Percentiles rank a stretch among this genome's conserved stretches.
Conservation (phyloP, 2,329 filamentous ascomycete species). For the Drechslerella coelobrocha region DNA sequence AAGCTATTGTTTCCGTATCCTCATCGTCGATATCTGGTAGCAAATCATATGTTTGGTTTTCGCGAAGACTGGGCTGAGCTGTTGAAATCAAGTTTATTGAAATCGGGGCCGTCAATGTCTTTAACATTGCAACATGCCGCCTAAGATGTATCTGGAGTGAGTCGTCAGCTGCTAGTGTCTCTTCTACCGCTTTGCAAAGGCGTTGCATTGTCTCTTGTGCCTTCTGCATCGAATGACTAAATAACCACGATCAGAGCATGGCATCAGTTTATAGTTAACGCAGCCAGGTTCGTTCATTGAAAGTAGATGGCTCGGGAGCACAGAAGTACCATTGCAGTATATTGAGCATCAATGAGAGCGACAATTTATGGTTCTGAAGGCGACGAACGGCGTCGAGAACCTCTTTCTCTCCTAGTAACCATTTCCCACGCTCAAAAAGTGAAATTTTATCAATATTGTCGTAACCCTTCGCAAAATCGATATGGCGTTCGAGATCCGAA, state of each 20-base stretch:
- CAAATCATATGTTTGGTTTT: too few relatives aligned
- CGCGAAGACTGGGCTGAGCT: too few relatives aligned
- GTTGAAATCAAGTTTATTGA: too few relatives aligned
- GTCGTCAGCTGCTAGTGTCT: not conserved
- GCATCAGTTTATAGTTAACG: not conserved
- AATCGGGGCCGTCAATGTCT: not conserved
- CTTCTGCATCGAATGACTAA: constrained; percentile 22
- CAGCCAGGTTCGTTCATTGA: not conserved
- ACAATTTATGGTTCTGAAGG: constrained; percentile 28
- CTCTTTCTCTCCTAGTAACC: constrained; percentile 21
- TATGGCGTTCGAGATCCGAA: constrained; percentile 18
- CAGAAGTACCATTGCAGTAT: constrained; percentile 21
- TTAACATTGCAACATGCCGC: not conserved
- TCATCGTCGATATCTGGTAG: not conserved
- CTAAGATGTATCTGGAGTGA: not conserved
- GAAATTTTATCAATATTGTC: not conserved
- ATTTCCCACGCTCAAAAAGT: constrained; percentile 17
- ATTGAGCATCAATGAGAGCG: constrained; percentile 20
- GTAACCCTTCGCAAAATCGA: constrained; percentile 7
- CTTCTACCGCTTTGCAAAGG: constrained; percentile 6
- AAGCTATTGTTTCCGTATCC: too few relatives aligned
- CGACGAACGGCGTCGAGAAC: constrained; percentile 13
- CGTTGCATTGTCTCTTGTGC: constrained; percentile 7
- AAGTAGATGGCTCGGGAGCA: too few relatives aligned
- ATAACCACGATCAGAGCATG: too few relatives aligned